Percentiles rank a stretch among this genome's conserved stretches.
These are phyloP conservation scores for Entelexis sorbosivorans DNA, from an alignment of 1,139 yeast species.

Conservation along the genomic window DNA sequence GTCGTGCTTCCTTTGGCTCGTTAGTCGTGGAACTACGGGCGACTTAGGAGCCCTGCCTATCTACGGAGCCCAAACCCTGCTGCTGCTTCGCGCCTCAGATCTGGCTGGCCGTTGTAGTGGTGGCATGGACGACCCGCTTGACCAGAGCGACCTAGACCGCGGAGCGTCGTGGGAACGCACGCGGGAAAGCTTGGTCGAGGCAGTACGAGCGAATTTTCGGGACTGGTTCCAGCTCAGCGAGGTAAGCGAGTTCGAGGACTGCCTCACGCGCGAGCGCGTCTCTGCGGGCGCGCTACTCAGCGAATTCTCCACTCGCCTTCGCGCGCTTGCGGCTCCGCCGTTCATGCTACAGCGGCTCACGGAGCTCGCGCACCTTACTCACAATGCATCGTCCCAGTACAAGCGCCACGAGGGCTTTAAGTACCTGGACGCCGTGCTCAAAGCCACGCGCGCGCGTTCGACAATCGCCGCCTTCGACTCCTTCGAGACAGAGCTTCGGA, in stretches of 20 bases:
- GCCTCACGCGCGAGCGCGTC: slow-evolving; percentile 23
- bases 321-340: slow-evolving; percentile 40
- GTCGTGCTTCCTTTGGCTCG: too few relatives aligned
- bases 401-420: slow-evolving; percentile 31
- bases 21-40: too few relatives aligned
- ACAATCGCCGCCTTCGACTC: slow-evolving; percentile 13
- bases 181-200: background rate
- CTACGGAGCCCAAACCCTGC: background rate
- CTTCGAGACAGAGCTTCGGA: slow-evolving; percentile 7
- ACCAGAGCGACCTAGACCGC: background rate
- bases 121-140: background rate
- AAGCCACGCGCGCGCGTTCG: slow-evolving; percentile 31
- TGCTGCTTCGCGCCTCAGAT: background rate
- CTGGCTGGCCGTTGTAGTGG: too few relatives aligned
- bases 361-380: slow-evolving; percentile 36
- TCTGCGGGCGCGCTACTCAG: slow-evolving; percentile 24
- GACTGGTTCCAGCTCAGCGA: slow-evolving; percentile 13
- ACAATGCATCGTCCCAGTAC: slow-evolving; percentile 33
- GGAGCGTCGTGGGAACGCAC: background rate
- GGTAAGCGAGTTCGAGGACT: slow-evolving; percentile 20
- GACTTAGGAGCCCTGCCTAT: background rate
- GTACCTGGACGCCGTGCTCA: slow-evolving; percentile 33
- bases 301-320: slow-evolving; percentile 27
- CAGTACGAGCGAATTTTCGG: background rate
- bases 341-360: slow-evolving; percentile 48